Evolutionary conservation across 768 basidiomycete species (phyloP).

Genomic region (Lactarius vividus): DNA sequence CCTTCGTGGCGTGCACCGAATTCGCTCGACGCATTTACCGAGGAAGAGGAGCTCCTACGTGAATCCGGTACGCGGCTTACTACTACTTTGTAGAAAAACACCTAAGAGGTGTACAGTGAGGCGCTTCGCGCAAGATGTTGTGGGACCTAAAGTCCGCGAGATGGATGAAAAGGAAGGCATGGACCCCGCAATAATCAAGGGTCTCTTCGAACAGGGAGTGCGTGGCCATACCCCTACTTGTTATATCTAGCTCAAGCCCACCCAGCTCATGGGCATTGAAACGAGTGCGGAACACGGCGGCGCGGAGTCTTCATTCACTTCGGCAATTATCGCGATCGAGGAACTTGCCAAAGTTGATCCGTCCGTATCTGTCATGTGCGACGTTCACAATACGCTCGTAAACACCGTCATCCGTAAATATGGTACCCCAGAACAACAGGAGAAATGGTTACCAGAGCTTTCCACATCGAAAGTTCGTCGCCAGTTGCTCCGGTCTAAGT

Average conservation of each 20-base stretch:
- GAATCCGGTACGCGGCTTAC: conserved; percentile 66
- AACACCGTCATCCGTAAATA: conserved; percentile 91
- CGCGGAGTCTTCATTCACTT: conserved; percentile 87
- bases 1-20: conserved; percentile 35
- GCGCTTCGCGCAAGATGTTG: conserved; percentile 85
- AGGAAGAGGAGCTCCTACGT: conserved; percentile 92
- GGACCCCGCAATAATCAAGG: conserved; percentile 84
- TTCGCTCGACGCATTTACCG: conserved; percentile 82
- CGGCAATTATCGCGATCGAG: conserved; percentile 94
- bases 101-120: conserved; percentile 51
- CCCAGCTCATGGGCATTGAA: conserved; percentile 96
- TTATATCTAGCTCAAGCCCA: conserved; percentile 5
- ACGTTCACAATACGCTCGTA: conserved; percentile 98
- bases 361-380: conserved; percentile 92
- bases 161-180: conserved; percentile 98
- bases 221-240: conserved; percentile 31
- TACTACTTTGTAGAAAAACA: background rate
- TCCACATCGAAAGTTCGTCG: conserved; percentile 64
- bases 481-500: background rate
- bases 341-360: conserved; percentile 97
- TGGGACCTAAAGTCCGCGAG: conserved; percentile 87
- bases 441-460: conserved; percentile 84
- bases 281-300: conserved; percentile 82
- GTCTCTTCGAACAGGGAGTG: conserved; percentile 93
- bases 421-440: conserved; percentile 79